Percentiles rank a stretch among this genome's conserved stretches.
Conservation (phyloP, 306 rosid genomes). For the Rosa lucieae region DNA sequence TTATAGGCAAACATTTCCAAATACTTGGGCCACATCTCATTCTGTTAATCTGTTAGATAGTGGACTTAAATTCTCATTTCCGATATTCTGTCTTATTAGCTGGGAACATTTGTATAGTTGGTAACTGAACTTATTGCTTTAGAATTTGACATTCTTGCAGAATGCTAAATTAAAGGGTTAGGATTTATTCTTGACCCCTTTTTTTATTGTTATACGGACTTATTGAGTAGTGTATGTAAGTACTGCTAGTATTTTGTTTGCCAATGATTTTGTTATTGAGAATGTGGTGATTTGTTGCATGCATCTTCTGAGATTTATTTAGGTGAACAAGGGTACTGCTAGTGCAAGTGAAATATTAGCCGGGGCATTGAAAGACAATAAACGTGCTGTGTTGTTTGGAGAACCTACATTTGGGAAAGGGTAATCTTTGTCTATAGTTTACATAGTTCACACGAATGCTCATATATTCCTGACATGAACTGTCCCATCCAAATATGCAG, state of each 20-base stretch:
- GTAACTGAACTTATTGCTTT: background rate
- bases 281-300: conserved; percentile 4
- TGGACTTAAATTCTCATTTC: background rate
- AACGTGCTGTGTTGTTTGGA: conserved; percentile 85
- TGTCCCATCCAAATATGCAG: conserved; percentile 42
- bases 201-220: background rate
- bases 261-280: background rate
- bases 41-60: background rate
- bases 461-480: conserved; percentile 27
- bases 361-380: conserved; percentile 92
- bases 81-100: background rate
- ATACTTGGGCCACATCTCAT: background rate
- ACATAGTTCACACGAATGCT: conserved; percentile 13
- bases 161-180: background rate
- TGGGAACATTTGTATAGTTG: background rate
- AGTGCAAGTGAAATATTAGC: conserved; percentile 99
- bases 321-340: conserved; percentile 99
- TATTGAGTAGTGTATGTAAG: background rate
- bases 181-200: background rate
- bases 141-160: background rate
- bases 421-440: conserved; percentile 39
- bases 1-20: background rate
- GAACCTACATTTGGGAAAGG: conserved; percentile 97
- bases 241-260: background rate
- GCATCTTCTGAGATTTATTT: conserved; percentile 25